These are phyloP conservation scores for Saccharum hybrid DNA, from an alignment of 202 grass and related monocot species.

Conservation along the genomic window DNA sequence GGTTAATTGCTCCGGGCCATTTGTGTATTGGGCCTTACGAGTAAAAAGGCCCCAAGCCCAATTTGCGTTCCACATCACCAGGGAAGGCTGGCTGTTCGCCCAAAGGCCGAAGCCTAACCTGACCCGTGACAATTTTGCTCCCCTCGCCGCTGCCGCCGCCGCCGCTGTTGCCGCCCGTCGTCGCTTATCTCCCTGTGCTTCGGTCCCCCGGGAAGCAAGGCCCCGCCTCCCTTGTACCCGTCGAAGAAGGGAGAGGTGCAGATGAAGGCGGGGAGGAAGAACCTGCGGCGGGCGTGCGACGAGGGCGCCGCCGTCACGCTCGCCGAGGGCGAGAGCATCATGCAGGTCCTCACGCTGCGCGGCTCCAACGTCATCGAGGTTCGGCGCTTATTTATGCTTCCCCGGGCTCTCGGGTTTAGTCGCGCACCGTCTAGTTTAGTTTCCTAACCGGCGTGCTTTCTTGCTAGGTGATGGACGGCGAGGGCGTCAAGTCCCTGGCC, in stretches of 20 bases:
- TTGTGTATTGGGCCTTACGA: no score
- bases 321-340: conserved; percentile 74
- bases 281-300: conserved; percentile 61
- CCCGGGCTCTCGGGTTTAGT: background rate
- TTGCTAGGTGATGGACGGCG: conserved; percentile 73
- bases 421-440: background rate
- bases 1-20: no score
- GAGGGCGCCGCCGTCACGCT: conserved; percentile 65
- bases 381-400: background rate
- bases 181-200: no score
- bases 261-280: conserved; percentile 91
- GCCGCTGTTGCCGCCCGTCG: background rate
- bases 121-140: background rate
- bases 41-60: no score
- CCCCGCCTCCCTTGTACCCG: background rate
- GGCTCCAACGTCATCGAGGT: conserved; percentile 97
- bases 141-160: background rate
- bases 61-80: no score
- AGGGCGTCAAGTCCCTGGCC: conserved; percentile 76
- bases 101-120: background rate
- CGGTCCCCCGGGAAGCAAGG: background rate
- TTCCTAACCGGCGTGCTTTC: conserved; percentile 19
- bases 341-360: conserved; percentile 86
- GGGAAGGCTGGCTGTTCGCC: no score
- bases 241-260: background rate